Percentiles rank a stretch among this genome's conserved stretches.
These are phyloP conservation scores for Amphirosellinia nigrospora DNA, from an alignment of 495 filamentous ascomycete genomes.

Conservation along the genomic window DNA sequence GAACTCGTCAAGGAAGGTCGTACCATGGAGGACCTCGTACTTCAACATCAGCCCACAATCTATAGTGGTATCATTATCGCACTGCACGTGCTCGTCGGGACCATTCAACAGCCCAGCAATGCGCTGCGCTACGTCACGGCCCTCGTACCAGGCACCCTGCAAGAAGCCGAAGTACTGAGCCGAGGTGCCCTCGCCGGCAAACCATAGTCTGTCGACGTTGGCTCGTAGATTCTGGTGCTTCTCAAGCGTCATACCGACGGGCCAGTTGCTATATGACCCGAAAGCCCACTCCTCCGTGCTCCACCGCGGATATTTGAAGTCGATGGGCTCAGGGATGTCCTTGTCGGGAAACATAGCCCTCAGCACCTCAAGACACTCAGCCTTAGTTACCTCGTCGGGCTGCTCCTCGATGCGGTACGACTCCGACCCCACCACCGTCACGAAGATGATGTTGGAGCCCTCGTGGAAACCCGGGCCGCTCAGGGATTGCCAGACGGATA, in stretches of 20 bases:
- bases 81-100: slow-evolving; percentile 28
- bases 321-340: slow-evolving; percentile 68
- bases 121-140: slow-evolving; percentile 56
- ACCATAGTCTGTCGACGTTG: slow-evolving; percentile 69
- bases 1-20: slow-evolving; percentile 34
- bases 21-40: slow-evolving; percentile 39
- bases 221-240: slow-evolving; percentile 76
- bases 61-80: slow-evolving; percentile 36
- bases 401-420: slow-evolving; percentile 71
- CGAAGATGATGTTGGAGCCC: slow-evolving; percentile 71
- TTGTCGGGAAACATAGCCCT: slow-evolving; percentile 68
- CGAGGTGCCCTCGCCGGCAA: slow-evolving; percentile 76
- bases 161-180: slow-evolving; percentile 74
- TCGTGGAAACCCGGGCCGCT: slow-evolving; percentile 63
- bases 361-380: slow-evolving; percentile 66
- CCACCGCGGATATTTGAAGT: slow-evolving; percentile 76
- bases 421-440: slow-evolving; percentile 66
- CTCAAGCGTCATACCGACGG: slow-evolving; percentile 66
- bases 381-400: slow-evolving; percentile 63
- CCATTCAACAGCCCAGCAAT: slow-evolving; percentile 55
- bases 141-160: slow-evolving; percentile 67
- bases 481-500: slow-evolving; percentile 75
- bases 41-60: slow-evolving; percentile 34
- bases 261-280: slow-evolving; percentile 79
- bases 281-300: slow-evolving; percentile 66